Percentiles rank a stretch among this genome's conserved stretches.
phyloP scores from a whole-genome alignment of 129 eudicot genomes.

The Saposhnikovia divaricata region DNA sequence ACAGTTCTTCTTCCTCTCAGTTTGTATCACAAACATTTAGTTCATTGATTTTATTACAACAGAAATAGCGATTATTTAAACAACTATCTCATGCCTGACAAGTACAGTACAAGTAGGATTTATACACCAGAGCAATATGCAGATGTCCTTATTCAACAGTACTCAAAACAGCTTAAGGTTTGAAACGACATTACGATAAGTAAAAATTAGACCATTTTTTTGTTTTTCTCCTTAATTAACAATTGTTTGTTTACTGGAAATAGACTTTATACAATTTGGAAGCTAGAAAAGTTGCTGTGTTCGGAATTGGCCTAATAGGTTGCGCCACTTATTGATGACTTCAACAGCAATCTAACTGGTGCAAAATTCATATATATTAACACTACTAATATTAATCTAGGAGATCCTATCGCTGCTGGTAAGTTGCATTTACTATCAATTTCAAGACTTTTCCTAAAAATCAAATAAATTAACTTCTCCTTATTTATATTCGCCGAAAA shows the following conservation, averaged over 20 bases:
- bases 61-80: constrained; percentile 44
- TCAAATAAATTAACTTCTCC: neutral
- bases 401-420: constrained; percentile 15
- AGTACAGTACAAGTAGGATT: constrained; percentile 13
- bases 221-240: neutral
- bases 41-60: too few relatives aligned
- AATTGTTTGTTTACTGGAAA: constrained; percentile 19
- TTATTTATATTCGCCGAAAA: neutral
- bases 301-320: constrained; percentile 39
- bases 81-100: constrained; percentile 26
- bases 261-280: constrained; percentile 44
- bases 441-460: neutral
- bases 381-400: constrained; percentile 9
- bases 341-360: constrained; percentile 19
- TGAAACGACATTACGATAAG: neutral
- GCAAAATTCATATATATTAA: constrained; percentile 31
- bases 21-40: too few relatives aligned
- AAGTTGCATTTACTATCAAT: neutral
- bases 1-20: too few relatives aligned
- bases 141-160: constrained; percentile 18
- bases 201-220: neutral
- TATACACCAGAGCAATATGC: constrained; percentile 28
- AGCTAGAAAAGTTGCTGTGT: constrained; percentile 48
- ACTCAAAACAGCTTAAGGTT: constrained; percentile 31
- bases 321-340: constrained; percentile 32